These are phyloP conservation scores for Eurotiales sp. DNA, from an alignment of 2,329 filamentous ascomycete genomes.

Conservation along the genomic window DNA sequence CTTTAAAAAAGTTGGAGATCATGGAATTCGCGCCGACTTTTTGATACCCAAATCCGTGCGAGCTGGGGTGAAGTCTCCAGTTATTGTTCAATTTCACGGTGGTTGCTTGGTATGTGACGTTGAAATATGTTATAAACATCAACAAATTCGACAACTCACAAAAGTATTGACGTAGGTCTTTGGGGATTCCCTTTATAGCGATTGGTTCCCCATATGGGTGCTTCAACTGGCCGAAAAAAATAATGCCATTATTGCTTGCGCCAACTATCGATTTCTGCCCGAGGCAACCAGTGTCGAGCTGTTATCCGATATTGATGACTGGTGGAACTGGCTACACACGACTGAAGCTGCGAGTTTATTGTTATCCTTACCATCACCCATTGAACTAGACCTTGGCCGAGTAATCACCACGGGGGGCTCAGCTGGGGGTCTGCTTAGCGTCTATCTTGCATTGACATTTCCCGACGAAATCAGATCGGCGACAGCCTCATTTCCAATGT, in stretches of 20 bases:
- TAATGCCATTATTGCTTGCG: slow-evolving; percentile 41
- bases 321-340: slow-evolving; percentile 43
- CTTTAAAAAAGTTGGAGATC: slow-evolving; percentile 7
- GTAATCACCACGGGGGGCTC: slow-evolving; percentile 28
- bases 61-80: slow-evolving; percentile 1
- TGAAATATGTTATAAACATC: not conserved
- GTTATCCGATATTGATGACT: slow-evolving; percentile 43
- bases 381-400: slow-evolving; percentile 22
- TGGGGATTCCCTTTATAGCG: slow-evolving; percentile 14
- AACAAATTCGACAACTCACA: not conserved
- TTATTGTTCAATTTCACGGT: slow-evolving; percentile 13
- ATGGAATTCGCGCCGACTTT: slow-evolving; percentile 12
- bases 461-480: slow-evolving; percentile 27
- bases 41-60: slow-evolving; percentile 6
- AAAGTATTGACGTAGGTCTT: not conserved
- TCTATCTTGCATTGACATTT: slow-evolving; percentile 24
- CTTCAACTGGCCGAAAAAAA: slow-evolving; percentile 35
- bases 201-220: slow-evolving; percentile 27
- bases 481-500: slow-evolving; percentile 29
- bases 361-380: slow-evolving; percentile 13
- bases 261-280: slow-evolving; percentile 48
- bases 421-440: slow-evolving; percentile 29
- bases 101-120: slow-evolving; percentile 7
- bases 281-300: slow-evolving; percentile 45
- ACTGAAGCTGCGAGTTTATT: slow-evolving; percentile 16